Conservation (phyloP, 2,329 filamentous ascomycete species). For the Curvularia spicifera region DNA sequence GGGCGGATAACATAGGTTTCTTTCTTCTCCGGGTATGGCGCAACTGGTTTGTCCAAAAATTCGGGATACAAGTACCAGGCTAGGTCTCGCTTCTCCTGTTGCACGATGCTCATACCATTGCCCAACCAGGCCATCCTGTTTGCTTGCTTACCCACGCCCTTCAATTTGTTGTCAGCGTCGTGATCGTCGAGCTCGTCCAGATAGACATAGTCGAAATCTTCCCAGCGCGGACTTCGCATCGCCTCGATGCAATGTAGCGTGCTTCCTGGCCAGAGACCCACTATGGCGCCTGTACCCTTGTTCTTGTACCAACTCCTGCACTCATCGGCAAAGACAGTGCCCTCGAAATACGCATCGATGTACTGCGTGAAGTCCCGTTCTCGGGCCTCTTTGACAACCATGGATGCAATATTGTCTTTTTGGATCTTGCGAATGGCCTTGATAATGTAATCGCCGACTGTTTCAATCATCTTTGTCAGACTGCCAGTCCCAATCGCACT, state of each 20-base stretch:
- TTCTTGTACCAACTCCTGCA: slow-evolving; percentile 49
- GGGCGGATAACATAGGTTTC: slow-evolving; percentile 43
- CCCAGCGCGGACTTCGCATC: slow-evolving; percentile 45
- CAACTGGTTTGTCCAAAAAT: slow-evolving; percentile 48
- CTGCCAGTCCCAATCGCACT: slow-evolving; percentile 50
- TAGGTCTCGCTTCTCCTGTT: slow-evolving; percentile 45
- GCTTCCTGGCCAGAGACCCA: slow-evolving; percentile 47
- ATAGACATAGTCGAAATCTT: slow-evolving; percentile 45
- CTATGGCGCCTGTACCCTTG: slow-evolving; percentile 31
- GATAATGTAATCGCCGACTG: slow-evolving; percentile 49
- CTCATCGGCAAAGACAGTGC: slow-evolving; percentile 44
- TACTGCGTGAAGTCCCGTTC: slow-evolving; percentile 42
- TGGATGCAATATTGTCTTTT: slow-evolving; percentile 51
- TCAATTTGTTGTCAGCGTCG: slow-evolving; percentile 10
- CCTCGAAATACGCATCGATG: slow-evolving; percentile 43
- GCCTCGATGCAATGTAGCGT: slow-evolving; percentile 43
- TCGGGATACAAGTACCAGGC: slow-evolving; percentile 53
- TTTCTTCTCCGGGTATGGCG: slow-evolving; percentile 50
- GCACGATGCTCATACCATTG: slow-evolving; percentile 40
- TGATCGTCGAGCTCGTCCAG: slow-evolving; percentile 23
- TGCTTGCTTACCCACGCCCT: slow-evolving; percentile 23
- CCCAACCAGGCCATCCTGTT: slow-evolving; percentile 45
- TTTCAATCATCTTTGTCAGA: slow-evolving; percentile 53
- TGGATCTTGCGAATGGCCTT: slow-evolving; percentile 52
- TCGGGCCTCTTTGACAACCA: slow-evolving; percentile 38